These are phyloP conservation scores for Acanthamoeba quina DNA, from an alignment of 208 protist species.

Conservation along the genomic window DNA sequence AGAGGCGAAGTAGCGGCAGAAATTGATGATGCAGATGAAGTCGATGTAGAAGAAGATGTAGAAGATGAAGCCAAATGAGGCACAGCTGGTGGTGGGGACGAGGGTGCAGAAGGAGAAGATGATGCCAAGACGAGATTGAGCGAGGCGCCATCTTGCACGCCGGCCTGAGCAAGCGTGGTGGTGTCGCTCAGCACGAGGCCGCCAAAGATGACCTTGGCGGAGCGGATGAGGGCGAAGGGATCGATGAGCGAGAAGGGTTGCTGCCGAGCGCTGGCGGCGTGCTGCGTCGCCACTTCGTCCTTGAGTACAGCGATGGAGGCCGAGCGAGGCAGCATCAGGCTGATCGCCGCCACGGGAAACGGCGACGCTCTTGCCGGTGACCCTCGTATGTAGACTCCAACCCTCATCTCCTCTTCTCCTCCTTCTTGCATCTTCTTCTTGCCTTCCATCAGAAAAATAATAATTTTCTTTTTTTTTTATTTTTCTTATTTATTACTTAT, in stretches of 20 bases:
- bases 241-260: background rate
- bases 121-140: slow-evolving; percentile 1
- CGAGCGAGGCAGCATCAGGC: background rate
- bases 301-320: background rate
- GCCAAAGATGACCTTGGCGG: background rate
- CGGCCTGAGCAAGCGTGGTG: background rate
- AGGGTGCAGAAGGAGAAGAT: background rate
- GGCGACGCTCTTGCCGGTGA: background rate
- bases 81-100: no score
- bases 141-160: background rate
- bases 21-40: background rate
- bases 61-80: no score
- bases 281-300: background rate
- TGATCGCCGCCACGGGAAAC: background rate
- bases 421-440: no score
- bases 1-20: background rate
- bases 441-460: no score
- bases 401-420: no score
- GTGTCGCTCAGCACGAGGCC: background rate
- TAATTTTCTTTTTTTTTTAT: no score
- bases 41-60: no score
- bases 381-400: background rate
- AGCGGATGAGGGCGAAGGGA: background rate
- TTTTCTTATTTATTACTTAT: no score
- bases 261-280: background rate